phyloP scores from a whole-genome alignment of 306 rosid species.

The Sindora glabra region DNA sequence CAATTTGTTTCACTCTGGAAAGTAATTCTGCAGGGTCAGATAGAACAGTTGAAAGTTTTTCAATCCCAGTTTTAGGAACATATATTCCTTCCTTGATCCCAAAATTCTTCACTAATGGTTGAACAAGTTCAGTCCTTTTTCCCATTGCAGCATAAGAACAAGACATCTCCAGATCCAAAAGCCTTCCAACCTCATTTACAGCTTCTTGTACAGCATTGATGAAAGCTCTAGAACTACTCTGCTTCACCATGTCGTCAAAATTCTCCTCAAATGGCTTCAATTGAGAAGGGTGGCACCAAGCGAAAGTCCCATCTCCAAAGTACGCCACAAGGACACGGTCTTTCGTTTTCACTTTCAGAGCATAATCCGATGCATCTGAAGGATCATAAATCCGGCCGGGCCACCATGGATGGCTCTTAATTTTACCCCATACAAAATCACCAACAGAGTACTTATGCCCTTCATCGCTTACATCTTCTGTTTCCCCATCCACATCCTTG shows the following conservation, averaged over 20 bases:
- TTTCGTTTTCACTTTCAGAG: slow-evolving; percentile 43
- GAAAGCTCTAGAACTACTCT: slow-evolving; percentile 38
- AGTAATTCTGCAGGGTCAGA: slow-evolving; percentile 41
- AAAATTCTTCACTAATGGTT: slow-evolving; percentile 28
- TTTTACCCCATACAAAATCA: slow-evolving; percentile 80
- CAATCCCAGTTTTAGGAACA: slow-evolving; percentile 44
- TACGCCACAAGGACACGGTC: slow-evolving; percentile 49
- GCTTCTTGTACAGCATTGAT: slow-evolving; percentile 58
- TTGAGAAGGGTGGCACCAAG: slow-evolving; percentile 77
- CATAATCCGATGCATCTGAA: slow-evolving; percentile 41
- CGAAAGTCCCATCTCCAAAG: slow-evolving; percentile 68
- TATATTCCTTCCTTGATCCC: slow-evolving; percentile 60
- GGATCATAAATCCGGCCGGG: slow-evolving; percentile 69
- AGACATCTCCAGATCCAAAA: slow-evolving; percentile 43
- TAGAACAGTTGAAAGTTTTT: slow-evolving; percentile 23
- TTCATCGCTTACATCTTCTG: slow-evolving; percentile 26
- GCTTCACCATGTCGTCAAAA: slow-evolving; percentile 49
- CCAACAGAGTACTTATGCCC: slow-evolving; percentile 39
- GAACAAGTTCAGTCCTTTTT: slow-evolving; percentile 10
- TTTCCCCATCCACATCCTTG: slow-evolving; percentile 28
- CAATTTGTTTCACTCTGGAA: slow-evolving; percentile 42
- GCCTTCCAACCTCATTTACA: slow-evolving; percentile 45
- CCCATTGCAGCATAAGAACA: slow-evolving; percentile 16
- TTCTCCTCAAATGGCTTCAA: slow-evolving; percentile 60
- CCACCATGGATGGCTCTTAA: slow-evolving; percentile 79